Evolutionary conservation across 2,329 filamentous ascomycete genomes (phyloP), one percentile per base, ranked within the genome.

Genomic region (Cladosporium sp.): DNA sequence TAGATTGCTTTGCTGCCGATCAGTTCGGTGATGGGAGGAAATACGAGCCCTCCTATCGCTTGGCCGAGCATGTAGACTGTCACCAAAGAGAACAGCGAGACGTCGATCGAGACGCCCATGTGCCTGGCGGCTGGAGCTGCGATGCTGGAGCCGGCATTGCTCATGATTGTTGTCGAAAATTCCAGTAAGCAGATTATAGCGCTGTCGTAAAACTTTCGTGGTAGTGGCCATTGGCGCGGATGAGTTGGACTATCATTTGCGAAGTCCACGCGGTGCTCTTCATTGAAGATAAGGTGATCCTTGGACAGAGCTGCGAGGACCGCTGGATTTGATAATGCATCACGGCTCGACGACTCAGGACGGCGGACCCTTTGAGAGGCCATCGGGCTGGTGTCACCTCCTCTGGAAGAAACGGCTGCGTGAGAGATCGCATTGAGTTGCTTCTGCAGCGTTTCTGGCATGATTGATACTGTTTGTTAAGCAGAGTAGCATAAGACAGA

Each of bases 21-120:
- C 2, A 66, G 60, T 60, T 76, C 74, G 1, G 72, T 71, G 20
- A 73, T 65, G 3, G 75, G 72, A 9, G 74, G 73, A 50, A 76
- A 71, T 5, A 76, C 36, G 5, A 74, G 65, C 1, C 71, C 73
- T 4, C 73, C 74, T 9, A 76, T 20, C 4, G 70, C 73, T 62
- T 76, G 72, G 9, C 71, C 72, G 3, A 74, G 63, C 44, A 71
- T 66, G 56, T 74, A 74, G 61, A 60, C 39, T 15, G 61, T 60
- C 5, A 53, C 53, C 25, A 60, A 52, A 36, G 39, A 56, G 40
- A 61, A 57, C 0, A 59, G 25, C 10, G 57, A 52, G 15, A 53
- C 9, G 7, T 55, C 57, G 19, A 10, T 15, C 22, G 55, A 57
- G 17, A 61, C 34, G 13, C 37, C 51, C 10, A 61, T 34, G 17